Base-by-base conservation (phyloP, 2,329 filamentous ascomycete genomes). In the Fusarium marasasianum region DNA sequence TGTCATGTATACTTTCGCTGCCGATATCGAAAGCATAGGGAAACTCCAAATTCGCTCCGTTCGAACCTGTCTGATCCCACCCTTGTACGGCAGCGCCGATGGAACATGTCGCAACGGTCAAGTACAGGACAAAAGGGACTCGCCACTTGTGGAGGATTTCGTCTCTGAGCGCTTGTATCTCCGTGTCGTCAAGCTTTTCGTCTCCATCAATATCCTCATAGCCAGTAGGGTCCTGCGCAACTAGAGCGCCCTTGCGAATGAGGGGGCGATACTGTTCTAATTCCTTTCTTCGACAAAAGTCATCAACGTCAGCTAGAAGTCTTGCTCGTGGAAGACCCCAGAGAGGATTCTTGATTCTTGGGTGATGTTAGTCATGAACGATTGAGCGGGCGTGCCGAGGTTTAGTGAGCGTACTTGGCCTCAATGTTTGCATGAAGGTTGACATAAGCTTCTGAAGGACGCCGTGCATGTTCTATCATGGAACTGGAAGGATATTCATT, bases 41-140 rank as follows among this genome's bases (percentile, higher is more conserved):
- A 73, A 92, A 92, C 61, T 87, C 87, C 73, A 92, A 83, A 74
- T 90, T 92, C 64, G 91, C 90, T 43, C 89, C 89, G 73, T 91
- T 91, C 61, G 86, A 85, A 41, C 89, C 90, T 26, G 90, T 92
- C 80, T 92, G 89, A 72, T 92, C 91, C 91, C 90, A 92, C 31
- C 91, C 90, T 76, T 91, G 90, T 15, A 93, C 90, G n/a, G 91
- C 91, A 22, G 91, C 91, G 57, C 90, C 91, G 59, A 93, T 88
- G 47, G 91, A 92, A 80, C 91, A 93, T 29, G 90, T 88, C 17
- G 88, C 83, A 73, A 94, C 92, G 43, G 92, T 93, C 72, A 92
- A 86, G 82, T 91, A 91, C 17, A 94, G 84, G 58, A 87, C 87
- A 76, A 77, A 84, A 0, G 92, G 90, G 41, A 91, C 87, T 68